A percentile compares a stretch with the other conserved stretches of the same genome.
Conservation (phyloP, 2,329 filamentous ascomycete genomes). For the Colletotrichum cereale region DNA sequence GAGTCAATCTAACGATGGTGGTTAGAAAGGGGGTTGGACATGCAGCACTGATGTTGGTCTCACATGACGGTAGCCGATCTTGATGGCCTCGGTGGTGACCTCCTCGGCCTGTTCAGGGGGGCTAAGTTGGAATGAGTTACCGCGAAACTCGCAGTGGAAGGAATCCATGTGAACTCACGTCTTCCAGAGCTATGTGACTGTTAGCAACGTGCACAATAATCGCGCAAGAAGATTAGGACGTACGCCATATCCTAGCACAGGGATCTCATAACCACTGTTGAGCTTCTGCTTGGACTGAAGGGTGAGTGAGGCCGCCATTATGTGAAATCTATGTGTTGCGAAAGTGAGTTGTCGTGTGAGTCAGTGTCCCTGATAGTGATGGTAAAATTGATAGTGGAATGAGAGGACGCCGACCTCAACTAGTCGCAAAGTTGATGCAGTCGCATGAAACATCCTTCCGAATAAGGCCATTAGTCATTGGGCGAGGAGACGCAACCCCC, state of each 20-base stretch:
- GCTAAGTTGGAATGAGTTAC: slow-evolving; percentile 41
- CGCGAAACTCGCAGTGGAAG: not conserved
- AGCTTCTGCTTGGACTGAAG: slow-evolving; percentile 64
- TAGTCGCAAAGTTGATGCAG: not conserved
- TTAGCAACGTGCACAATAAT: slow-evolving; percentile 34
- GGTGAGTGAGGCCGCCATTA: slow-evolving; percentile 59
- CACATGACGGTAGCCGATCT: slow-evolving; percentile 67
- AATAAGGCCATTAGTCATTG: slow-evolving; percentile 35
- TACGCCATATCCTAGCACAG: slow-evolving; percentile 67
- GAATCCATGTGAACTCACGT: slow-evolving; percentile 53
- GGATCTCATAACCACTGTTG: slow-evolving; percentile 66
- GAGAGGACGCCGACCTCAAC: not conserved
- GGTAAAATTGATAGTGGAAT: not conserved
- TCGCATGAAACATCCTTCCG: slow-evolving; percentile 6
- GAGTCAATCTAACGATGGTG: slow-evolving; percentile 60
- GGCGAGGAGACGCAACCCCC: not conserved
- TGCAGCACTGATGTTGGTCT: slow-evolving; percentile 31
- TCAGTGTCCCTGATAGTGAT: not conserved
- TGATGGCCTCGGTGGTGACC: slow-evolving; percentile 60
- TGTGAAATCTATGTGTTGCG: not conserved
- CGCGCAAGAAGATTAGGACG: slow-evolving; percentile 44
- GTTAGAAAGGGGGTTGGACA: slow-evolving; percentile 4
- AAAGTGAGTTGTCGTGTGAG: not conserved
- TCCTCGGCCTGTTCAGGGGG: slow-evolving; percentile 52
- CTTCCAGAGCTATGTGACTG: slow-evolving; percentile 61